A percentile compares a stretch with the other conserved stretches of the same genome.
phyloP scores from a whole-genome alignment of 176 grass and related monocot species.

The Zizania latifolia region DNA sequence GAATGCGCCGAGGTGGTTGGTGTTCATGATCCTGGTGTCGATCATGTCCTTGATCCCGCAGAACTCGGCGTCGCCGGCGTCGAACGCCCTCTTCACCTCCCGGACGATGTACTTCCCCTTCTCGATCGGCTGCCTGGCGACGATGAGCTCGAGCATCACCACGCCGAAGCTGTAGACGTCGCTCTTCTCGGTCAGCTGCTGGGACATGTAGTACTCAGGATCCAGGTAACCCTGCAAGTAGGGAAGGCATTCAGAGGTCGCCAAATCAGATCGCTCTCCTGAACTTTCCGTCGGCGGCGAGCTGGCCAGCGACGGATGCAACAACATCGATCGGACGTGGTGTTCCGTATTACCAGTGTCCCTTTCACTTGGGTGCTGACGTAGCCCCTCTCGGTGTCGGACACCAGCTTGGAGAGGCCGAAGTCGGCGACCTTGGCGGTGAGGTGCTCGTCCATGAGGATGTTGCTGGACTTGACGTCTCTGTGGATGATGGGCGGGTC shows the following conservation, averaged over 20 bases:
- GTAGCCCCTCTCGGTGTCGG: conserved; percentile 64
- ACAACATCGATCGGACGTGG: not conserved
- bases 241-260: not conserved
- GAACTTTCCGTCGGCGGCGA: not conserved
- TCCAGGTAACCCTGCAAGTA: conserved; percentile 85
- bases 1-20: conserved; percentile 60
- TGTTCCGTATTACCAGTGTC: conserved; percentile 56
- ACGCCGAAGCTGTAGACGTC: conserved; percentile 97
- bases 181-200: conserved; percentile 87
- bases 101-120: conserved; percentile 85
- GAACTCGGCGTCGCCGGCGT: conserved; percentile 56
- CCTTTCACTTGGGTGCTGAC: conserved; percentile 94
- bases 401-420: conserved; percentile 76
- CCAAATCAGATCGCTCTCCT: not conserved
- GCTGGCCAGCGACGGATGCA: not conserved
- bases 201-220: conserved; percentile 89
- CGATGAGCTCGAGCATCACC: conserved; percentile 91
- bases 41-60: conserved; percentile 69
- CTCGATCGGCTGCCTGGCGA: conserved; percentile 70
- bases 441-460: conserved; percentile 88
- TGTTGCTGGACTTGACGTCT: conserved; percentile 93
- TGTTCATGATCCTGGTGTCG: conserved; percentile 53
- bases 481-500: conserved; percentile 96
- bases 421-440: conserved; percentile 97
- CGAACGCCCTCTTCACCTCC: conserved; percentile 51